phyloP scores from a whole-genome alignment of 2,329 filamentous ascomycete genomes.

The Sporothrix curviconia region DNA sequence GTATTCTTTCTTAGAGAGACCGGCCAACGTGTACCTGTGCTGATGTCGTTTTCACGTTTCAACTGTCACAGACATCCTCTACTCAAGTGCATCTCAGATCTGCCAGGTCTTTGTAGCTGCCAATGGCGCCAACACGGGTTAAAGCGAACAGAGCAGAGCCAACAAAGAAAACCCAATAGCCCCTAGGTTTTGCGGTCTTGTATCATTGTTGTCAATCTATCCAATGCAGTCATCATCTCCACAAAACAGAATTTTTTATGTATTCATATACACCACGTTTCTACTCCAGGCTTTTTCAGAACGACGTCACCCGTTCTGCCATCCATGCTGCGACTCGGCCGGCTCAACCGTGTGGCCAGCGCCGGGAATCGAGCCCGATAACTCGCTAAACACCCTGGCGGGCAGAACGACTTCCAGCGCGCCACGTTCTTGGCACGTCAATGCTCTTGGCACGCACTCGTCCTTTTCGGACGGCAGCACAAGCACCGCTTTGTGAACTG shows the following conservation, averaged over 20 bases:
- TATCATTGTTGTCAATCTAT: not conserved
- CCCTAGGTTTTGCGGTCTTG: not conserved
- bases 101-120: not conserved
- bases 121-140: not conserved
- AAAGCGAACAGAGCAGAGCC: no score
- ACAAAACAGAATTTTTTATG: not conserved
- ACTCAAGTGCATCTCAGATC: not conserved
- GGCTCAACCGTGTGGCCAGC: constrained; percentile 46
- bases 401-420: constrained; percentile 46
- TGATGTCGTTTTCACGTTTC: not conserved
- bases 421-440: constrained; percentile 52
- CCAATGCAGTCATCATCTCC: no score
- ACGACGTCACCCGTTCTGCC: constrained; percentile 39
- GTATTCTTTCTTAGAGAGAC: constrained; percentile 22
- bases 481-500: constrained; percentile 53
- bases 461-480: constrained; percentile 61
- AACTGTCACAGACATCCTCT: not conserved
- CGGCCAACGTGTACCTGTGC: not conserved
- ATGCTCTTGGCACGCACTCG: constrained; percentile 55
- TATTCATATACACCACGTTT: not conserved
- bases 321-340: constrained; percentile 43
- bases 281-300: constrained; percentile 31
- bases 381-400: constrained; percentile 39
- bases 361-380: constrained; percentile 48
- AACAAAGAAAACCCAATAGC: not conserved